Evolutionary conservation across 495 filamentous ascomycete species (phyloP).

Genomic region (Neurospora discreta): DNA sequence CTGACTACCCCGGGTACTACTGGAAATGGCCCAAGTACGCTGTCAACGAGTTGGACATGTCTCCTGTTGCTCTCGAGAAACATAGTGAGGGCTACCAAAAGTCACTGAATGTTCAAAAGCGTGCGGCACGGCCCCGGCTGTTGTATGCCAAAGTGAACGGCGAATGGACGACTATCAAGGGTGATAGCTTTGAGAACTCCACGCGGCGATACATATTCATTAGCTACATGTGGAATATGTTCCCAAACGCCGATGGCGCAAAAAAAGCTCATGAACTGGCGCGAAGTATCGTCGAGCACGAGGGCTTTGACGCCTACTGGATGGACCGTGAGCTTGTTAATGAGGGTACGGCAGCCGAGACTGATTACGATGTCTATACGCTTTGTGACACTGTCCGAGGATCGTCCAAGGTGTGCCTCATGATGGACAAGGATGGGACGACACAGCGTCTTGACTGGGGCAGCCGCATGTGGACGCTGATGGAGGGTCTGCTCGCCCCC

Average conservation of each 20-base stretch:
- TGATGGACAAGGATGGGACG: neutral
- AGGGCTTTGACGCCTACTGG: neutral
- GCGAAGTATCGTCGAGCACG: neutral
- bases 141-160: neutral
- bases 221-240: neutral
- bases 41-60: neutral
- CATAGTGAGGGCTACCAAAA: neutral
- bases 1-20: neutral
- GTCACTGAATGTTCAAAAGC: neutral
- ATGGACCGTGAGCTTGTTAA: neutral
- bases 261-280: neutral
- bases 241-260: neutral
- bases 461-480: slow-evolving; percentile 36
- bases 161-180: neutral
- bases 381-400: slow-evolving; percentile 10
- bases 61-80: neutral
- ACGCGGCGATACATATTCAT: neutral
- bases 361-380: slow-evolving; percentile 6
- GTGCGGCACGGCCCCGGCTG: neutral
- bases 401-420: slow-evolving; percentile 4
- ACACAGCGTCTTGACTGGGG: slow-evolving; percentile 24
- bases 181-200: neutral
- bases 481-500: slow-evolving; percentile 32
- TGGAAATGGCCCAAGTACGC: neutral
- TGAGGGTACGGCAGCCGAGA: neutral